Conservation (phyloP, 2,329 filamentous ascomycete genomes). For the Fusarium continuum region DNA sequence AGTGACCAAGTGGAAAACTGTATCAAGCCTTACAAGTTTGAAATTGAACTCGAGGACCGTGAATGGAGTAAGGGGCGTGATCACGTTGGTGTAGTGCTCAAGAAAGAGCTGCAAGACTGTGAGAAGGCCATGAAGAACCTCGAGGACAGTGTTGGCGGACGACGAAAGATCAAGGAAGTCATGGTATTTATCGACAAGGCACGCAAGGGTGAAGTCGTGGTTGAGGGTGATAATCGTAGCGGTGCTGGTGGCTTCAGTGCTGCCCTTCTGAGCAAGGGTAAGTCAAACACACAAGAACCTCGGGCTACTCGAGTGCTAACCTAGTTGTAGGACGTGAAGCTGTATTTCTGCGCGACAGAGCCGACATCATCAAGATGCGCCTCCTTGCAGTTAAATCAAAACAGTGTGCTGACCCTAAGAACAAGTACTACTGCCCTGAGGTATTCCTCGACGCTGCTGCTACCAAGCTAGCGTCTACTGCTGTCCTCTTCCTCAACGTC, state of each 20-base stretch:
- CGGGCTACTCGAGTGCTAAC: constrained; percentile 40
- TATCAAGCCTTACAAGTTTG: constrained; percentile 98
- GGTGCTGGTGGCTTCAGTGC: constrained; percentile 95
- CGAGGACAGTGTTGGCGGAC: constrained; percentile 81
- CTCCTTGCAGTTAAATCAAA: constrained; percentile 88
- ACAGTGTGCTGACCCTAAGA: constrained; percentile 82
- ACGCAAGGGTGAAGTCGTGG: constrained; percentile 81
- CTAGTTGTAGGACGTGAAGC: constrained; percentile 79
- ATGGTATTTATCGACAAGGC: constrained; percentile 91
- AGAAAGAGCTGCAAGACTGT: constrained; percentile 85
- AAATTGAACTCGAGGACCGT: constrained; percentile 90
- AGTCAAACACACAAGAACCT: constrained; percentile 33
- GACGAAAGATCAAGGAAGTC: constrained; percentile 87
- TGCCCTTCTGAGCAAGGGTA: constrained; percentile 83
- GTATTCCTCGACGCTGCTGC: constrained; percentile 98
- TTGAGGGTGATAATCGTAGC: constrained; percentile 83
- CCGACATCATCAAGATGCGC: constrained; percentile 90
- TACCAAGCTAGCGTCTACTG: constrained; percentile 91
- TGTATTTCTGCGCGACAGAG: constrained; percentile 90
- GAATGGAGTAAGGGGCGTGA: constrained; percentile 90
- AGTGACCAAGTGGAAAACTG: constrained; percentile 98
- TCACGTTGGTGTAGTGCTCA: constrained; percentile 82
- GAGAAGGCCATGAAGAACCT: constrained; percentile 80
- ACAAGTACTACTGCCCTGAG: constrained; percentile 97
- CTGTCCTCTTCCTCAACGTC: constrained; percentile 96